Evolutionary conservation across 169 alveolate species (phyloP).

Genomic region (Plasmodium knowlesi): DNA sequence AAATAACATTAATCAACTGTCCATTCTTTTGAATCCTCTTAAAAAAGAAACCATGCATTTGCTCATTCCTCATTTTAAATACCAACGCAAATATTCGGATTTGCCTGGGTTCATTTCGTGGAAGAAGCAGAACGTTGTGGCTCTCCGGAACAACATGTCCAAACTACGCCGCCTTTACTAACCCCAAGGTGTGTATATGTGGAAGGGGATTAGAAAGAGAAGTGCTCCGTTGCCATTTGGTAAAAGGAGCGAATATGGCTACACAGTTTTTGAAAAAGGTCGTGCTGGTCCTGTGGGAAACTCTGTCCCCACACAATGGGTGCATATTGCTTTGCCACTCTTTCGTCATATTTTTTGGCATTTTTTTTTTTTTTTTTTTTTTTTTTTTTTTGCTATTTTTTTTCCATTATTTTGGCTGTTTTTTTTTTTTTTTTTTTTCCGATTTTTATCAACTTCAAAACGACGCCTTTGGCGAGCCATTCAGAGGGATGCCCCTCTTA

Average conservation of each 20-base stretch:
- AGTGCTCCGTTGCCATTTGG: not conserved
- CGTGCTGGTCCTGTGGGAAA: not conserved
- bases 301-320: not conserved
- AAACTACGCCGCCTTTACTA: slow-evolving; percentile 77
- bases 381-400: too few relatives aligned
- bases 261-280: not conserved
- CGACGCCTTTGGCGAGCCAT: not conserved
- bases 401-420: too few relatives aligned
- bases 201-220: not conserved
- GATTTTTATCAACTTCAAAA: not conserved
- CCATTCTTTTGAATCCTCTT: slow-evolving; percentile 82
- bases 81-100: slow-evolving; percentile 84
- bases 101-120: slow-evolving; percentile 86
- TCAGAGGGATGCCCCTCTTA: not conserved
- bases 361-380: too few relatives aligned
- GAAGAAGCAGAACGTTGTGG: slow-evolving; percentile 85
- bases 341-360: not conserved
- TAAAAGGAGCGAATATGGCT: not conserved
- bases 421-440: not conserved
- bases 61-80: slow-evolving; percentile 82
- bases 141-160: slow-evolving; percentile 78
- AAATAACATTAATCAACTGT: slow-evolving; percentile 78
- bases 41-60: slow-evolving; percentile 85
- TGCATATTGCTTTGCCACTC: not conserved
- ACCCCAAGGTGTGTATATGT: not conserved